phyloP scores from a whole-genome alignment of 1,284 basidiomycete species.

The Ceratobasidium papillatum region DNA sequence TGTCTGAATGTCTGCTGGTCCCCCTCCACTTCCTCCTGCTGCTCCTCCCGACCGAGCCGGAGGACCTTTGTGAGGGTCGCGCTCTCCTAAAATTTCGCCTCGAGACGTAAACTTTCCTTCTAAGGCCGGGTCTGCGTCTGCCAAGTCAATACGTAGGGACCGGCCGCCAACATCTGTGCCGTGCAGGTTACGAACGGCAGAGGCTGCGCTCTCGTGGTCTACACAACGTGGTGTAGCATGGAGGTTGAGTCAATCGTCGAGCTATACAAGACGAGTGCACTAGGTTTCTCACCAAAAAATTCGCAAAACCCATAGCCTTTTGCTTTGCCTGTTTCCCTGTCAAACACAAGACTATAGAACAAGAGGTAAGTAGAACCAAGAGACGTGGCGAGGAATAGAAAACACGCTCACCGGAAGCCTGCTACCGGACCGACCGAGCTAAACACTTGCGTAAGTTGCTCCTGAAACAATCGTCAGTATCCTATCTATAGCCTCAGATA shows the following conservation, averaged over 20 bases:
- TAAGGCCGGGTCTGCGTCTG: conserved; percentile 67
- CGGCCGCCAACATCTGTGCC: conserved; percentile 83
- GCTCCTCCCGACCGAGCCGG: conserved; percentile 4
- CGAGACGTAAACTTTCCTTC: conserved; percentile 71
- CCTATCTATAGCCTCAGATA: not conserved
- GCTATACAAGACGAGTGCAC: conserved; percentile 25
- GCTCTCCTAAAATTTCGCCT: conserved; percentile 72
- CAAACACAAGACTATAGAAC: conserved; percentile 83
- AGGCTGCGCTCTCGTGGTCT: conserved; percentile 93
- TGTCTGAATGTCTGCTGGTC: conserved; percentile 45
- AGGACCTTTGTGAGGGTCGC: conserved; percentile 57
- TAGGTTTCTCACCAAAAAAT: conserved; percentile 78
- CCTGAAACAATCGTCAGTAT: conserved; percentile 54
- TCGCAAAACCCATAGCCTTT: conserved; percentile 98
- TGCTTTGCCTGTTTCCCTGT: conserved; percentile 93
- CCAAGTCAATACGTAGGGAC: conserved; percentile 83
- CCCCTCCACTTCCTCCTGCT: conserved; percentile 23
- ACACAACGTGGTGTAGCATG: not conserved
- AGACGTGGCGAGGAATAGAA: not conserved
- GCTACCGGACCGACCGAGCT: conserved; percentile 86
- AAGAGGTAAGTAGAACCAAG: not conserved
- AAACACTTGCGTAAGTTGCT: conserved; percentile 85
- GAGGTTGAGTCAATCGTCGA: not conserved
- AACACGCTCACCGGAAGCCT: conserved; percentile 72
- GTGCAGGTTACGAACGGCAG: conserved; percentile 87